phyloP scores from a whole-genome alignment of 1,284 basidiomycete species.

The Neotropicomus parvogracilis region DNA sequence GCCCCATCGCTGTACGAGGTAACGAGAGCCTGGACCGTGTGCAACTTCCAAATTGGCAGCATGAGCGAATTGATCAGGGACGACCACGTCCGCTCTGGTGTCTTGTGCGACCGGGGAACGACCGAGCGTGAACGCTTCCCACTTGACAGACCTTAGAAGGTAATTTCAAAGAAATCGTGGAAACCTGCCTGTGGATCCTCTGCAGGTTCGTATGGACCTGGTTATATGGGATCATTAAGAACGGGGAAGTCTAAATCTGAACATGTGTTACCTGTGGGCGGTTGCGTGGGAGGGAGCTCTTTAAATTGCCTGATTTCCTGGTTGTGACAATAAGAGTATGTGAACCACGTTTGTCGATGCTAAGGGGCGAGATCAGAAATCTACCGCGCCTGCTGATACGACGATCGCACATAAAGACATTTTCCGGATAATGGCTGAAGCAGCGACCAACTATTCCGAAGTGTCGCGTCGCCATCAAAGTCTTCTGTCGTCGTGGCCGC shows the following conservation, averaged over 20 bases:
- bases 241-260: conserved; percentile 19
- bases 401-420: conserved; percentile 72
- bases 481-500: conserved; percentile 47
- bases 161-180: conserved; percentile 19
- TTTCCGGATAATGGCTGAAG: conserved; percentile 71
- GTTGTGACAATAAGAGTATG: conserved; percentile 93
- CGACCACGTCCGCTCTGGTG: conserved; percentile 60
- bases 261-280: conserved; percentile 54
- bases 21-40: conserved; percentile 74
- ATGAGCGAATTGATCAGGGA: conserved; percentile 60
- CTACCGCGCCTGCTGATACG: conserved; percentile 18
- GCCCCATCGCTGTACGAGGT: conserved; percentile 88
- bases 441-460: conserved; percentile 74
- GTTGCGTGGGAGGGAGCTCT: conserved; percentile 56
- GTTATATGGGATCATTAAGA: conserved; percentile 14
- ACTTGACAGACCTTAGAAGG: conserved; percentile 42
- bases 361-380: conserved; percentile 32
- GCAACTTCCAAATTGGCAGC: conserved; percentile 71
- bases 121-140: conserved; percentile 78
- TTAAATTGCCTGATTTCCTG: conserved; percentile 87
- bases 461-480: conserved; percentile 53
- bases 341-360: conserved; percentile 91
- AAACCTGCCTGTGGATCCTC: conserved; percentile 71
- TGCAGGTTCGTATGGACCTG: conserved; percentile 69
- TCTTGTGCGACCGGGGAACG: conserved; percentile 60